Conservation (phyloP, 1,284 basidiomycete species). For the Ganoderma multipileum region DNA sequence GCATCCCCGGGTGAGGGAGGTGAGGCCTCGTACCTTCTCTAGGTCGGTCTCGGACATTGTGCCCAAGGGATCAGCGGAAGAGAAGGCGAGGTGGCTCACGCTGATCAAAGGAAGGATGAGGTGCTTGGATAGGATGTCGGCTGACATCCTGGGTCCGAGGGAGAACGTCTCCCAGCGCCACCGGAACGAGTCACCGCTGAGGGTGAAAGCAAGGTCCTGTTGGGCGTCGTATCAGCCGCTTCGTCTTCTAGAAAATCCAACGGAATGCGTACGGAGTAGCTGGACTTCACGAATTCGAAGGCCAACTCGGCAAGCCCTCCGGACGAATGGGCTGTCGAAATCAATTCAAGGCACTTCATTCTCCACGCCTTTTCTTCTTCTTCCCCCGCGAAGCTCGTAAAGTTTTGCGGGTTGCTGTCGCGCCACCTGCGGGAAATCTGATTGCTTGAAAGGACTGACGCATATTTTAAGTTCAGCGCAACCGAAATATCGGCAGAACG, state of each 20-base stretch:
- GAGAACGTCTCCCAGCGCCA: constrained; percentile 81
- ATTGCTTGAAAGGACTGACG: constrained; percentile 63
- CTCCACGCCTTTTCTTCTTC: constrained; percentile 65
- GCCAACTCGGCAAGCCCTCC: constrained; percentile 61
- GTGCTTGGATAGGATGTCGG: constrained; percentile 76
- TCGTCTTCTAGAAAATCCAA: constrained; percentile 1
- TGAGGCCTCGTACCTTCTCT: constrained; percentile 59
- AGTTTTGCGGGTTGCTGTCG: constrained; percentile 49
- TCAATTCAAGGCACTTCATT: constrained; percentile 54
- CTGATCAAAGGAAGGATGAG: constrained; percentile 79
- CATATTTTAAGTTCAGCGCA: not conserved
- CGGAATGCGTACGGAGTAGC: constrained; percentile 58
- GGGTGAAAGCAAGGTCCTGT: constrained; percentile 70
- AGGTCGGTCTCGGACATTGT: constrained; percentile 62
- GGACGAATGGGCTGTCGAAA: constrained; percentile 63
- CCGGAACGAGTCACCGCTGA: constrained; percentile 66
- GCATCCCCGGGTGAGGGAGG: constrained; percentile 7
- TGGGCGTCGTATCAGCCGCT: constrained; percentile 18
- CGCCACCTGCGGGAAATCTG: constrained; percentile 74
- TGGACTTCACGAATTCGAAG: constrained; percentile 63
- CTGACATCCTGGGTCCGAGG: constrained; percentile 65
- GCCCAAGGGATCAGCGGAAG: constrained; percentile 60
- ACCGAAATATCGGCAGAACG: constrained; percentile 6
- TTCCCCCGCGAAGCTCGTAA: constrained; percentile 21
- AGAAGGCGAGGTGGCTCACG: constrained; percentile 68